Evolutionary conservation across 2,329 filamentous ascomycete species (phyloP).

Genomic region (Clonostachys rosea): DNA sequence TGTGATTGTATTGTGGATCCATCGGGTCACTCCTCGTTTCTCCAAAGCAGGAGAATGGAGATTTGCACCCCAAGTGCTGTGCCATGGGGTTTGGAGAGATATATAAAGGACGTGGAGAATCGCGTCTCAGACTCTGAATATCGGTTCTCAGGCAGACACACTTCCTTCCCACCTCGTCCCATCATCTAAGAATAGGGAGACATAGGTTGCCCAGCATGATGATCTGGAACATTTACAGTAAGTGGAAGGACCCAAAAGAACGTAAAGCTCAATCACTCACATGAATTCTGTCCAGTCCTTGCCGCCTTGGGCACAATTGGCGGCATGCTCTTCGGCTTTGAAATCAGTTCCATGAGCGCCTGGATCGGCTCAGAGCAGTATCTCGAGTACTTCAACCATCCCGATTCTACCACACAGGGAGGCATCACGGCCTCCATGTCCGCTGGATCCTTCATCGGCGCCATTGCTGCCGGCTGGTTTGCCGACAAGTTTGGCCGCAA

Average conservation of each 20-base stretch:
- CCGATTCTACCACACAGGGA: conserved; percentile 36
- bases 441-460: conserved; percentile 41
- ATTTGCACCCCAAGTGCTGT: no score
- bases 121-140: no score
- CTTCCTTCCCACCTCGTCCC: no score
- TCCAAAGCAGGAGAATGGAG: no score
- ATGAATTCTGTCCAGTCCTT: conserved; percentile 14
- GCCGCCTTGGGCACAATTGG: conserved; percentile 33
- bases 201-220: no score
- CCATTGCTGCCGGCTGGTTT: conserved; percentile 35
- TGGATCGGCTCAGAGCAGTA: conserved; percentile 48
- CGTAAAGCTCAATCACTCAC: background rate
- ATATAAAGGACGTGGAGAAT: no score
- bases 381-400: conserved; percentile 45
- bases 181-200: no score
- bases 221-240: conserved; percentile 31
- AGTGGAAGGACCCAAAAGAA: background rate
- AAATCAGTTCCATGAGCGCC: conserved; percentile 53
- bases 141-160: no score
- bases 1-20: no score
- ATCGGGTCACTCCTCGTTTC: no score
- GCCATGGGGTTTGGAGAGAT: no score
- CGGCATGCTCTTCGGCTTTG: conserved; percentile 46
- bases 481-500: conserved; percentile 40
- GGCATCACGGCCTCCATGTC: conserved; percentile 45